Evolutionary conservation across 169 alveolate species (phyloP), one percentile per base, ranked within the genome.

Genomic region (Eimeria brunetti): DNA sequence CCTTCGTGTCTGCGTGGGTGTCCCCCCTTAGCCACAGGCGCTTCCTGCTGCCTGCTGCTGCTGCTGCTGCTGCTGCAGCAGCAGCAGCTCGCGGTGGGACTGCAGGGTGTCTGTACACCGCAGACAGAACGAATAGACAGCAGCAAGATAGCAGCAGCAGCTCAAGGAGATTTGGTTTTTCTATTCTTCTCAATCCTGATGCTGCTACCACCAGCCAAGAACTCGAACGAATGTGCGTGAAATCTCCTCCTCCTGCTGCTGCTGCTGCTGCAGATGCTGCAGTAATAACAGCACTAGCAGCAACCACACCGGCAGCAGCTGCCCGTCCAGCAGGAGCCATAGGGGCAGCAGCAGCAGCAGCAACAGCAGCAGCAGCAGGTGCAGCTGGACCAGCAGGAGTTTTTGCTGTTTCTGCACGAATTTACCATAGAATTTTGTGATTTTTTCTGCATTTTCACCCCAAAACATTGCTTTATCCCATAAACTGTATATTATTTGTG

Each of bases 161-260:
- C 58, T 44, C 56, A 33, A 46, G 44, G 41, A 22, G 22, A 36
- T 46, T 30, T n/a, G 88, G 67, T 0, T 80, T 80, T 30, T 41
- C 67, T 44, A 14, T 80, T 53, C 67, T 80, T 24, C 88, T 80
- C 44, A 80, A 80, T 33, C 88, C 88, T 0, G 88, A 80, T 7
- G 67, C 71, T 1, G 88, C 88, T 16, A 80, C 88, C 4, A 80
- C 27, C 69, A 53, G 56, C 4, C 67, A 80, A 27, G 69, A 80
- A 44, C 60, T 80, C 67, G 88, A 80, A 7, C 51, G 46, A 30
- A 80, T 80, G 88, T 80, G 3, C 44, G 88, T 46, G 1, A 12
- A 49, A 11, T 7, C 11, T 49, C 73, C 18, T n/a, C n/a, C n/a
- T n/a, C n/a, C n/a, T n/a, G n/a, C n/a, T n/a, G 3, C 36, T 62